Evolutionary conservation across 495 filamentous ascomycete genomes (phyloP).

Genomic region (Xylaria castorea): DNA sequence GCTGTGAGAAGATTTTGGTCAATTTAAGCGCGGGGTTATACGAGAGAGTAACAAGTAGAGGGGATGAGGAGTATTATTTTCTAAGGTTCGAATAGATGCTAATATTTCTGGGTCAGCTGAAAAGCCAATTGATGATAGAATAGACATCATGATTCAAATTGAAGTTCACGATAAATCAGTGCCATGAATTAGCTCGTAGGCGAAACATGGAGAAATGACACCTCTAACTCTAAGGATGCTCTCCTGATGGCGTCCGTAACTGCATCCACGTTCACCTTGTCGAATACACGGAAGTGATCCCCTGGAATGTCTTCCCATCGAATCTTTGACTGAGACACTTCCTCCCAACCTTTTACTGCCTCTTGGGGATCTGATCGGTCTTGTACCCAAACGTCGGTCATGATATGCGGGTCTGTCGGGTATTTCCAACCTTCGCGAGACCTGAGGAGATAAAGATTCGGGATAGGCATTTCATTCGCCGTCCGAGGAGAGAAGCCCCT

Average conservation of each 20-base stretch:
- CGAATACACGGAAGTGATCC: conserved; percentile 24
- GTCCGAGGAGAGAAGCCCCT: background rate
- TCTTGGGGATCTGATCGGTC: conserved; percentile 13
- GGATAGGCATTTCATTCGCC: background rate
- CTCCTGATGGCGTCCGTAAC: conserved; percentile 13
- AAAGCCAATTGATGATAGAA: background rate
- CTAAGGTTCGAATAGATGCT: background rate
- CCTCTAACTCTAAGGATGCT: background rate
- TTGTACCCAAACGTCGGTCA: conserved; percentile 22
- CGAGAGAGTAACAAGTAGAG: background rate
- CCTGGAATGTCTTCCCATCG: conserved; percentile 23
- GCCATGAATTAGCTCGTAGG: background rate
- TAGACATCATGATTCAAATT: background rate
- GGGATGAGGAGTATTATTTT: background rate
- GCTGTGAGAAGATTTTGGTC: background rate
- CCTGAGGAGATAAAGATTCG: conserved; percentile 12
- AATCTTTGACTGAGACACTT: conserved; percentile 14
- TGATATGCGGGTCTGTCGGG: conserved; percentile 13
- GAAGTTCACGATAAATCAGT: background rate
- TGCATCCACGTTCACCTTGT: conserved; percentile 14
- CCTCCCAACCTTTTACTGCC: conserved; percentile 11
- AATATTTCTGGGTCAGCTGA: background rate
- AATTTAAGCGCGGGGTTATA: background rate
- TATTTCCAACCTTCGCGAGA: conserved; percentile 26
- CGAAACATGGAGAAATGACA: background rate